Evolutionary conservation across 2,329 filamentous ascomycete species (phyloP).

Genomic region (Sordariomycetes sp.): DNA sequence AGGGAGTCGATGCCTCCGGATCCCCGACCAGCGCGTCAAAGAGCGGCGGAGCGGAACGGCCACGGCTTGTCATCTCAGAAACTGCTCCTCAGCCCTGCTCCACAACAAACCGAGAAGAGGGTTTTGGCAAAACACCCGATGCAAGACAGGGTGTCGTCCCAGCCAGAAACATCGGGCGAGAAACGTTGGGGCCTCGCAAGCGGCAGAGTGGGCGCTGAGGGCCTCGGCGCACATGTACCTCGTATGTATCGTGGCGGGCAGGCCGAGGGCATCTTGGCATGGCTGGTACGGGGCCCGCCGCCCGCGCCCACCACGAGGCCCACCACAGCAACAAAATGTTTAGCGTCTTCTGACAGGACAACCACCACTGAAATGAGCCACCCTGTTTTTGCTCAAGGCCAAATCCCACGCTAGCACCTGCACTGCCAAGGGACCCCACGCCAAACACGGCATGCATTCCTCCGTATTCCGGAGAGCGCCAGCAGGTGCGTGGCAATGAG

Average conservation of each 20-base stretch:
- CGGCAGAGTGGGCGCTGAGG: background rate
- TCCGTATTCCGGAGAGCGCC: background rate
- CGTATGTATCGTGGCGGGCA: background rate
- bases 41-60: too few species aligned
- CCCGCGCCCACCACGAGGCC: background rate
- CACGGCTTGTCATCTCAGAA: too few species aligned
- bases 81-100: too few species aligned
- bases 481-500: background rate
- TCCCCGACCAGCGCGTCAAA: too few species aligned
- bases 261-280: background rate
- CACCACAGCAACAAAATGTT: background rate
- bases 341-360: background rate
- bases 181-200: background rate
- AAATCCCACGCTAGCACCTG: background rate
- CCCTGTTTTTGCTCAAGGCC: background rate
- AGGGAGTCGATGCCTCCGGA: too few species aligned
- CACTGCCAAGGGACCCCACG: background rate
- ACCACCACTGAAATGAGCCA: background rate
- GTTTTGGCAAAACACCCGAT: too few species aligned
- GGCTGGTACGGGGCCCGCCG: background rate
- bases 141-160: background rate
- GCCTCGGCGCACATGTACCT: background rate
- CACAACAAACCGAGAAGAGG: too few species aligned
- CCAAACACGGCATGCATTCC: background rate
- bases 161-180: background rate